Evolutionary conservation across 805 yeast genomes (phyloP).

Genomic region (Starmerella bombicola): DNA sequence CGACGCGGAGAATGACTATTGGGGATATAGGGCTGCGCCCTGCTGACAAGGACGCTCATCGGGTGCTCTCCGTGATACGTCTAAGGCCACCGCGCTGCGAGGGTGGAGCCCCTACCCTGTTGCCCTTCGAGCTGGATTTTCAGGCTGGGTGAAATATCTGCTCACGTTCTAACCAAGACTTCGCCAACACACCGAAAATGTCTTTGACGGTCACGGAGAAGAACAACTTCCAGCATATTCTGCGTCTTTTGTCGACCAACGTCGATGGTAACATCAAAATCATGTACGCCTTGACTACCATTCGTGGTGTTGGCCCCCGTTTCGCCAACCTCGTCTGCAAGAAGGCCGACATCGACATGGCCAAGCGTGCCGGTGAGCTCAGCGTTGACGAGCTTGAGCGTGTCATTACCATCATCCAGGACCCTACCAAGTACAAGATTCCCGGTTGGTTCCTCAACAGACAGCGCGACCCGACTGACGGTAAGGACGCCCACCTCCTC

Average conservation of each 20-base stretch:
- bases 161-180: background rate
- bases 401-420: constrained; percentile 98
- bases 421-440: constrained; percentile 98
- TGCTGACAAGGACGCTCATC: too few species aligned
- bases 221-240: constrained; percentile 99
- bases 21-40: too few species aligned
- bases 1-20: too few species aligned
- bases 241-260: constrained; percentile 99
- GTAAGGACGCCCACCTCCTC: constrained; percentile 97
- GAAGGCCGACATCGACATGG: constrained; percentile 98
- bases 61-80: too few species aligned
- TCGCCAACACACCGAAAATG: constrained; percentile 34
- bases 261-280: constrained; percentile 99
- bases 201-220: constrained; percentile 97
- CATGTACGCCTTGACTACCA: constrained; percentile 99
- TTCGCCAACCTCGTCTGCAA: constrained; percentile 99
- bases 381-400: constrained; percentile 99
- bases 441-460: constrained; percentile 99
- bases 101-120: too few species aligned
- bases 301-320: constrained; percentile 99
- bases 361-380: constrained; percentile 99
- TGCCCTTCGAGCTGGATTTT: constrained; percentile 2
- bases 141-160: constrained; percentile 14
- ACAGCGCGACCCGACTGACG: constrained; percentile 96
- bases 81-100: too few species aligned